Evolutionary conservation across 2,329 filamentous ascomycete genomes (phyloP), one percentile per base, ranked within the genome.

Genomic region (Beauveria pseudobassiana): DNA sequence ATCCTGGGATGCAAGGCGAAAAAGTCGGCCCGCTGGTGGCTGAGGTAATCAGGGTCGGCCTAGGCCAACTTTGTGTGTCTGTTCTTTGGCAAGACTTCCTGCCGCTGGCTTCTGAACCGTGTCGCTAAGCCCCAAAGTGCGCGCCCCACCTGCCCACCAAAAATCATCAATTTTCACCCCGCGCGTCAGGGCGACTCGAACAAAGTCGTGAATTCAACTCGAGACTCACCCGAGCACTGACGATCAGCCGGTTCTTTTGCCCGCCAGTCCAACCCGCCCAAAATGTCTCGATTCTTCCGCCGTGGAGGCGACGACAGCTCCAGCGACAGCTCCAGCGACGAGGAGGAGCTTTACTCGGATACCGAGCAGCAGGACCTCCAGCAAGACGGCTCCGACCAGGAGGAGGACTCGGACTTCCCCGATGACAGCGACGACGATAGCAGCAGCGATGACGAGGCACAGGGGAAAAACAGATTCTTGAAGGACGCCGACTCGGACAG

Each of bases 271-370:
- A 63, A 49, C 55, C 67, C 65, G 67, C 71, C 75, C 80, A 89
- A 74, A 65, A 95, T 93, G 90, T 98, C 95, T 84, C 90, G 92
- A 81, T 99, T 98, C 80, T 98, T 98, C 84, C 90, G 91, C 78
- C 52, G 62, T 67, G 90, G 90, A 76, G 90, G 88, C 72, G 82
- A 84, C 81, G 93, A 96, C 79, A 97, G 93, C 86, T 96, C 93
- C 73, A 91, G 87, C 82, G 93, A 97, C 79, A 93, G 86, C 81
- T 91, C 91, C 83, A 96, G 91, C 72, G 93, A 97, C 70, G 93
- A 98, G 82, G 93, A 98, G 81, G 89, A 93, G 78, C 88, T 96
- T 78, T 96, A 96, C 86, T 86, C 84, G 69, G 88, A 88, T 70
- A 87, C 87, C 76, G 89, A 90, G 75, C 84, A 87, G 71, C 78